phyloP scores from a whole-genome alignment of 2,329 filamentous ascomycete species.

The Trichocomaceae sp. region DNA sequence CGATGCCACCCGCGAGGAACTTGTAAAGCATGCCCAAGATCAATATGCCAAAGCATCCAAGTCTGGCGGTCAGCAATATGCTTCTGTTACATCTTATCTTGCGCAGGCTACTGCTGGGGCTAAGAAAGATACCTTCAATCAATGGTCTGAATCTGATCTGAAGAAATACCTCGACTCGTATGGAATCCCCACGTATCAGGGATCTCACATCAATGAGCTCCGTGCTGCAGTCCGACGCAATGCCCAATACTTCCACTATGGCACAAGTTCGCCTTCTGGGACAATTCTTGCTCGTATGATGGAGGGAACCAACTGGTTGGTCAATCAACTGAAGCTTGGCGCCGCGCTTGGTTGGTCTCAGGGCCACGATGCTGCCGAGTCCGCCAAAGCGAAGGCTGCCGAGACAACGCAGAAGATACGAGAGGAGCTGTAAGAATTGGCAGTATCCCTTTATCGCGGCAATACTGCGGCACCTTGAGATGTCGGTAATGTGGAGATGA shows the following conservation, averaged over 20 bases:
- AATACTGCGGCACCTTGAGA: background rate
- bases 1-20: constrained; percentile 64
- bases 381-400: constrained; percentile 36
- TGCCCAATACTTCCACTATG: constrained; percentile 69
- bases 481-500: background rate
- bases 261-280: constrained; percentile 58
- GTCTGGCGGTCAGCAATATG: constrained; percentile 42
- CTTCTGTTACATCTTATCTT: constrained; percentile 66
- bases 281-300: constrained; percentile 61
- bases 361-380: constrained; percentile 44
- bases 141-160: constrained; percentile 64
- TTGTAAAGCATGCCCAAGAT: constrained; percentile 52
- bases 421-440: constrained; percentile 24
- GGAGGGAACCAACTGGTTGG: constrained; percentile 41
- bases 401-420: constrained; percentile 44
- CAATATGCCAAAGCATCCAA: constrained; percentile 43
- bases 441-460: background rate
- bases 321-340: constrained; percentile 45
- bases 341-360: constrained; percentile 43
- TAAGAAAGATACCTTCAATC: constrained; percentile 62
- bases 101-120: constrained; percentile 57
- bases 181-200: constrained; percentile 62
- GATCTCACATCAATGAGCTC: constrained; percentile 62
- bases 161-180: constrained; percentile 77
- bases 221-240: constrained; percentile 66